phyloP scores from a whole-genome alignment of 2,329 filamentous ascomycete genomes.

The Ophiocordyceps camponoti-leonardi region DNA sequence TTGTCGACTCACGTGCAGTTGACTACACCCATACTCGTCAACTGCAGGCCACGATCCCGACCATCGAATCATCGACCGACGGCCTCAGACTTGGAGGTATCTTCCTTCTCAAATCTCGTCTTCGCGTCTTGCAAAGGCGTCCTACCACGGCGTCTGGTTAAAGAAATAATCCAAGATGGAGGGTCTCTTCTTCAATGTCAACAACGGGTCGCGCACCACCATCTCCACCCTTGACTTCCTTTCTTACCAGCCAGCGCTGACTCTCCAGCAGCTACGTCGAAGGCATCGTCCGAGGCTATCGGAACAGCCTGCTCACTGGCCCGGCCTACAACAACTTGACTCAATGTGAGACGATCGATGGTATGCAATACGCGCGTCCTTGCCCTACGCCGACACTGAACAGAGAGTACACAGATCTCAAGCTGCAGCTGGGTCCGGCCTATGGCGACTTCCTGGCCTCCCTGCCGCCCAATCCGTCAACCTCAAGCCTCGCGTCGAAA shows the following conservation, averaged over 20 bases:
- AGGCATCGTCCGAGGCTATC: conserved; percentile 92
- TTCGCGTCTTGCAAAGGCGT: too few relatives aligned
- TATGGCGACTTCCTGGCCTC: conserved; percentile 94
- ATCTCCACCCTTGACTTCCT: not conserved
- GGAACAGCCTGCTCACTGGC: conserved; percentile 78
- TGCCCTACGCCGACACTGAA: not conserved
- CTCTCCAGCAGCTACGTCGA: conserved; percentile 61
- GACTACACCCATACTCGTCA: not conserved
- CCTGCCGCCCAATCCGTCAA: conserved; percentile 91
- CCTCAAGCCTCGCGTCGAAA: conserved; percentile 82
- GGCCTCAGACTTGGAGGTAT: not conserved
- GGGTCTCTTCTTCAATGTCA: conserved; percentile 85
- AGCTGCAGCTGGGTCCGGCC: conserved; percentile 88
- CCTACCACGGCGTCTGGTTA: too few relatives aligned
- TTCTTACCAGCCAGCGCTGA: conserved; percentile 12
- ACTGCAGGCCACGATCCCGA: not conserved
- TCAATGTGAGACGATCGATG: conserved; percentile 95
- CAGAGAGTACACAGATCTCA: conserved; percentile 55
- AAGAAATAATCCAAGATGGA: conserved; percentile 44
- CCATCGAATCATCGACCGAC: not conserved
- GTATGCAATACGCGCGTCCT: conserved; percentile 22
- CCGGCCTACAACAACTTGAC: conserved; percentile 90
- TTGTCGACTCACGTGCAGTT: not conserved
- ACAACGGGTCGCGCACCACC: conserved; percentile 53
- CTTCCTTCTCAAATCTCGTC: not conserved